These are phyloP conservation scores for Cetraspora pellucida DNA, from an alignment of 192 early-diverging fungal species.

Conservation along the genomic window DNA sequence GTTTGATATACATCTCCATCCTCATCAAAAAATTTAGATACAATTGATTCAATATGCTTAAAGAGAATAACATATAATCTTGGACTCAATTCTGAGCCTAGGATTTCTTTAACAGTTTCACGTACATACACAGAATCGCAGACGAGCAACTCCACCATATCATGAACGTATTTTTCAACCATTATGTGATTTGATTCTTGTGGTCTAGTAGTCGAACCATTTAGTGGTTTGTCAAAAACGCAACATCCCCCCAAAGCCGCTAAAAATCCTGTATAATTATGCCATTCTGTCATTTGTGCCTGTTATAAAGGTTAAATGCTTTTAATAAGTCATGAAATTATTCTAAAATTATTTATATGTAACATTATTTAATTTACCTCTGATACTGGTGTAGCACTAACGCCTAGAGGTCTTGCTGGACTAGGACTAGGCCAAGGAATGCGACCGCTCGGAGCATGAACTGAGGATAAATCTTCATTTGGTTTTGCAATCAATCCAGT, in stretches of 20 bases:
- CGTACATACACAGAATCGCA: conserved; percentile 76
- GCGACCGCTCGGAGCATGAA: conserved; percentile 2
- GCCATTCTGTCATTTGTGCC: conserved; percentile 63
- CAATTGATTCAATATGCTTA: conserved; percentile 57
- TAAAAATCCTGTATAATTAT: conserved; percentile 82
- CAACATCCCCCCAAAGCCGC: conserved; percentile 80
- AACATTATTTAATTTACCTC: neutral
- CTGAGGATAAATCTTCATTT: conserved; percentile 38
- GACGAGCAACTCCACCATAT: conserved; percentile 72
- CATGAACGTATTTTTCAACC: conserved; percentile 70
- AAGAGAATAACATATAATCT: conserved; percentile 67
- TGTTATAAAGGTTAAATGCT: neutral
- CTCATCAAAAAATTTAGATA: conserved; percentile 61
- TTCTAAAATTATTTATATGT: neutral
- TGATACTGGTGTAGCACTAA: neutral
- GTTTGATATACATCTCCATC: conserved; percentile 58
- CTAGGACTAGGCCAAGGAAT: neutral
- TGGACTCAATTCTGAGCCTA: conserved; percentile 73
- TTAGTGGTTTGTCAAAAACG: conserved; percentile 36
- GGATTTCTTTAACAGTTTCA: conserved; percentile 75
- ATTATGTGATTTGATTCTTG: conserved; percentile 47
- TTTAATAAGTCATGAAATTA: neutral
- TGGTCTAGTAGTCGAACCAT: neutral
- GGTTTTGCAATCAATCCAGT: conserved; percentile 43
- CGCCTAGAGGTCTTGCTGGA: neutral